Evolutionary conservation across 495 filamentous ascomycete genomes (phyloP).

Genomic region (Opeltia flavorubescens): DNA sequence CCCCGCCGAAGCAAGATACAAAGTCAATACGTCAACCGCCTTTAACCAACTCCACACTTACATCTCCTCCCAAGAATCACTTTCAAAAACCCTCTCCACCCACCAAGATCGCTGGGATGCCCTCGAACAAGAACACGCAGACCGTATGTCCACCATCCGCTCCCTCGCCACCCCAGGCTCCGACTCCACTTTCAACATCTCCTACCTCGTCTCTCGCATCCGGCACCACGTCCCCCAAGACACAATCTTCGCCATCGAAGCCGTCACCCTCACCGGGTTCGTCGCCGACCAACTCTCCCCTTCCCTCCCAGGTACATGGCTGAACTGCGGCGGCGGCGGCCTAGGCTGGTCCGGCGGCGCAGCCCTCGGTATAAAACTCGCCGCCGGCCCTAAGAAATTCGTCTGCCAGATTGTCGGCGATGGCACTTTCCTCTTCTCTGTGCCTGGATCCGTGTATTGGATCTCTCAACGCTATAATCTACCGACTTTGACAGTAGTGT

Average conservation of each 20-base stretch:
- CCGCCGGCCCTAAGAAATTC: constrained; percentile 55
- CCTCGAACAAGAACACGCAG: constrained; percentile 44
- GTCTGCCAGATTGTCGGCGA: constrained; percentile 90
- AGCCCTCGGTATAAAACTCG: constrained; percentile 78
- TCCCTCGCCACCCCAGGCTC: constrained; percentile 37
- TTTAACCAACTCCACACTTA: constrained; percentile 58
- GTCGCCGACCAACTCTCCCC: constrained; percentile 74
- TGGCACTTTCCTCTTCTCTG: constrained; percentile 78
- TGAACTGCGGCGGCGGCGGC: constrained; percentile 90
- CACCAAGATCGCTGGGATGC: constrained; percentile 33
- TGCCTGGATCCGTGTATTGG: constrained; percentile 90
- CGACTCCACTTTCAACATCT: constrained; percentile 51
- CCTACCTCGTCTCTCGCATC: constrained; percentile 54
- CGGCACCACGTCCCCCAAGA: constrained; percentile 53
- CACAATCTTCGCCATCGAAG: constrained; percentile 76
- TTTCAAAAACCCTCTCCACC: constrained; percentile 30
- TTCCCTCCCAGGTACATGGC: constrained; percentile 65
- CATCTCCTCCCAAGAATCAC: constrained; percentile 33
- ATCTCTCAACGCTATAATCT: constrained; percentile 75
- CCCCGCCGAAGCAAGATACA: constrained; percentile 56
- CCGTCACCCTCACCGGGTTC: constrained; percentile 68
- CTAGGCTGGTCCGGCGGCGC: constrained; percentile 93
- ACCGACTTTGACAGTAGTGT: constrained; percentile 75
- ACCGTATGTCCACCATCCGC: constrained; percentile 44
- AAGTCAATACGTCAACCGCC: constrained; percentile 56